Conservation (phyloP, 495 filamentous ascomycete species). For the Talaromyces borbonicus region DNA sequence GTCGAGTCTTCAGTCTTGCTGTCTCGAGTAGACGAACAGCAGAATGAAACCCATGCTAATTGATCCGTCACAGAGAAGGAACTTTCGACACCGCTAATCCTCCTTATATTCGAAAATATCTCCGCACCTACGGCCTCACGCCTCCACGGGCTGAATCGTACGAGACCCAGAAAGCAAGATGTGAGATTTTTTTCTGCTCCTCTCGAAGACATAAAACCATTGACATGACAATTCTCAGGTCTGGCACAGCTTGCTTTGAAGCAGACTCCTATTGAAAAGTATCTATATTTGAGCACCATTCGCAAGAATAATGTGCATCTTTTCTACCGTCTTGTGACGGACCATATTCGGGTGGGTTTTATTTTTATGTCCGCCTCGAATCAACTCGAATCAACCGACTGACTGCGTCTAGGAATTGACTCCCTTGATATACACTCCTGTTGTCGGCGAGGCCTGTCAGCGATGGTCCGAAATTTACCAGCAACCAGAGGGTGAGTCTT, state of each 20-base stretch:
- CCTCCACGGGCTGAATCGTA: slow-evolving; percentile 62
- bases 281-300: slow-evolving; percentile 81
- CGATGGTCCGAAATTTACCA: slow-evolving; percentile 95
- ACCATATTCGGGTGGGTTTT: slow-evolving; percentile 63
- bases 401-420: slow-evolving; percentile 56
- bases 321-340: slow-evolving; percentile 87
- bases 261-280: slow-evolving; percentile 80
- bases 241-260: slow-evolving; percentile 68
- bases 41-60: no score
- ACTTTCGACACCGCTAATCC: slow-evolving; percentile 56
- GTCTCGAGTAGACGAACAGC: neutral
- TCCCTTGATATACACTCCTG: slow-evolving; percentile 93
- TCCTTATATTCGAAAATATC: slow-evolving; percentile 54
- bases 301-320: slow-evolving; percentile 85
- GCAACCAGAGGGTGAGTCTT: slow-evolving; percentile 67
- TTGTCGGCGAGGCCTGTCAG: slow-evolving; percentile 92
- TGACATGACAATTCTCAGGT: slow-evolving; percentile 26
- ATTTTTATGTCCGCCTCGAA: neutral
- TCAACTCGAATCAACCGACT: slow-evolving; percentile 12
- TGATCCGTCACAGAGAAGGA: slow-evolving; percentile 22
- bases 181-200: slow-evolving; percentile 25
- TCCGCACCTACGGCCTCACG: slow-evolving; percentile 60
- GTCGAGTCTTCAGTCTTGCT: no score
- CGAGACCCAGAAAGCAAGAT: slow-evolving; percentile 59
- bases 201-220: neutral